Conservation (phyloP, 768 basidiomycete genomes). For the Collybiopsis luxurians region DNA sequence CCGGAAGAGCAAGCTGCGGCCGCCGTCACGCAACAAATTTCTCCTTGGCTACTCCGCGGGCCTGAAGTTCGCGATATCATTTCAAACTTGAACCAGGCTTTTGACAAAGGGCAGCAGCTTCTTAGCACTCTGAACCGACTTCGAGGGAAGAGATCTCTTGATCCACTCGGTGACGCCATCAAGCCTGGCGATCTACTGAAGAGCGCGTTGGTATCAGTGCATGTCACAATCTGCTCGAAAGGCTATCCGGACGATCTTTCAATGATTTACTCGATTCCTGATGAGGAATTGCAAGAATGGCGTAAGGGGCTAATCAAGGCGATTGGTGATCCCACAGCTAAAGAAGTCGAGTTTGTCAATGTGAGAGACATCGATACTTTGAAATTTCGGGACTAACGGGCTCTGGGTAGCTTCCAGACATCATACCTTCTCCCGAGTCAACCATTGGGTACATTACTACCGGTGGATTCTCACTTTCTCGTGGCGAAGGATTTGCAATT, state of each 20-base stretch:
- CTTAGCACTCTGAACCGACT: conserved; percentile 55
- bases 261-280: conserved; percentile 61
- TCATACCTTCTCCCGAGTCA: conserved; percentile 34
- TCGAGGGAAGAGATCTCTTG: conserved; percentile 52
- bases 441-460: conserved; percentile 85
- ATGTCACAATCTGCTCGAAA: conserved; percentile 55
- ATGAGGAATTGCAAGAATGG: conserved; percentile 52
- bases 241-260: conserved; percentile 79
- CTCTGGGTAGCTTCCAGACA: conserved; percentile 41
- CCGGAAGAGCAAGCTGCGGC: conserved; percentile 22
- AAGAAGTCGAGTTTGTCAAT: conserved; percentile 22
- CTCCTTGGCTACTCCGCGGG: conserved; percentile 74
- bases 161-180: conserved; percentile 28
- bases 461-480: conserved; percentile 77
- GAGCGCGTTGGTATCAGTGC: conserved; percentile 66
- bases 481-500: conserved; percentile 76
- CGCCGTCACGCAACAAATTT: conserved; percentile 13
- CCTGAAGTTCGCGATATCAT: conserved; percentile 45
- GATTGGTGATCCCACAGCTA: conserved; percentile 20
- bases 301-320: conserved; percentile 28
- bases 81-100: conserved; percentile 30
- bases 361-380: background rate
- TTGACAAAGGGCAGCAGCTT: conserved; percentile 43
- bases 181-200: conserved; percentile 47
- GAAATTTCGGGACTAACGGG: too few relatives aligned